Evolutionary conservation across 1,284 basidiomycete species (phyloP).

Genomic region (Chalciporus piperatoides): DNA sequence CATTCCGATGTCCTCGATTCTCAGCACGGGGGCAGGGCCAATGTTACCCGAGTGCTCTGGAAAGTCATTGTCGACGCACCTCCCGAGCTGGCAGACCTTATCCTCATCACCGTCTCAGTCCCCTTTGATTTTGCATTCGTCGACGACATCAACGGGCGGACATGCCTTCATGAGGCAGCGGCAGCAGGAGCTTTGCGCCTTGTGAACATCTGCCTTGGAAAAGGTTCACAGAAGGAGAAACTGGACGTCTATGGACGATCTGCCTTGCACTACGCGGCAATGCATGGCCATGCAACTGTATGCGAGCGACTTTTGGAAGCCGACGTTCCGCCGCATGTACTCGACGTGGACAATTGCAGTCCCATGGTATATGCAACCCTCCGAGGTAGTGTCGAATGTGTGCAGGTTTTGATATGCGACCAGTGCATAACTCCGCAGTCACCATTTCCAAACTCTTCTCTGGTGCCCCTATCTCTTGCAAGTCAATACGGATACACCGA

Average conservation of each 20-base stretch:
- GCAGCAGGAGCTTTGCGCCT: conserved; percentile 82
- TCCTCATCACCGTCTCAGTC: conserved; percentile 61
- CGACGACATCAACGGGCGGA: conserved; percentile 96
- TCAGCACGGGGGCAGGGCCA: conserved; percentile 55
- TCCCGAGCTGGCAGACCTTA: conserved; percentile 66
- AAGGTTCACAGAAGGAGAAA: conserved; percentile 64
- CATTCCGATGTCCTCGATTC: conserved; percentile 65
- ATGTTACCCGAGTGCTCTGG: conserved; percentile 87
- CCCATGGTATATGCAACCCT: conserved; percentile 92
- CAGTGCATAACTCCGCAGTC: conserved; percentile 47
- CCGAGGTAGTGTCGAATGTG: conserved; percentile 80
- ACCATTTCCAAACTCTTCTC: conserved; percentile 54
- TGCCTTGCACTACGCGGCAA: conserved; percentile 93
- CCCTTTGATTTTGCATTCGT: conserved; percentile 89
- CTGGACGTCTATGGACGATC: conserved; percentile 90
- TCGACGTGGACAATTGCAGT: conserved; percentile 93
- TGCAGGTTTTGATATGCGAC: conserved; percentile 71
- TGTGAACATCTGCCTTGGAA: conserved; percentile 78
- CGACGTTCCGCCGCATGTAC: conserved; percentile 60
- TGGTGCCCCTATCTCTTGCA: conserved; percentile 88
- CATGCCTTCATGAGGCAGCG: conserved; percentile 92
- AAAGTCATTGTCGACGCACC: conserved; percentile 83
- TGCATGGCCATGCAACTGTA: conserved; percentile 82
- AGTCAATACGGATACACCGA: conserved; percentile 87
- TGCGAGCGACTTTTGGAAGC: conserved; percentile 77